Evolutionary conservation across 306 rosid genomes (phyloP).

Genomic region (Prunus mongolica): DNA sequence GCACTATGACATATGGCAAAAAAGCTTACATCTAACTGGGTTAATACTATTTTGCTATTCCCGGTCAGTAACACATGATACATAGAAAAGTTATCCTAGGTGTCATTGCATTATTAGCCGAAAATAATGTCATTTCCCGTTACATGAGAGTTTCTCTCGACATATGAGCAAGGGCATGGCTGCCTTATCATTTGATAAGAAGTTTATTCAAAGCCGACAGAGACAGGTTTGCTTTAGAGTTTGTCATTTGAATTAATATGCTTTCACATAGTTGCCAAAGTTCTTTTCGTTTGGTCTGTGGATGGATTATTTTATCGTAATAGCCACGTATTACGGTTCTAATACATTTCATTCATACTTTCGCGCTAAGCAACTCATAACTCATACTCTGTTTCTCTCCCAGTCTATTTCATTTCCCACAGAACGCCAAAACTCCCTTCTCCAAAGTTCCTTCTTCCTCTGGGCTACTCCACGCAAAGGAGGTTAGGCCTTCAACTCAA

Average conservation of each 20-base stretch:
- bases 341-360: not conserved
- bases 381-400: not conserved
- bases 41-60: no score
- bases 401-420: not conserved
- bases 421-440: no score
- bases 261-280: not conserved
- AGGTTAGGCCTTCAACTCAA: no score
- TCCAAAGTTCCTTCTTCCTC: no score
- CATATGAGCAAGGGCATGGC: constrained; percentile 90
- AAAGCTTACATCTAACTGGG: no score
- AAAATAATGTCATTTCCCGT: no score
- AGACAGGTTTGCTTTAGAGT: constrained; percentile 63
- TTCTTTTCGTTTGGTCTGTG: not conserved
- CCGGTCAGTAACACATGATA: no score
- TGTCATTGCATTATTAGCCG: no score
- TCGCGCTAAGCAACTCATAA: not conserved
- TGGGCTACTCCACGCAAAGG: no score
- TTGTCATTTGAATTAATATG: not conserved
- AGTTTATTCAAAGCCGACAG: constrained; percentile 93
- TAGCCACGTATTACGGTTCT: not conserved
- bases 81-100: no score
- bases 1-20: constrained; percentile 76
- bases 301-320: not conserved
- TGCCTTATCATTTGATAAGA: constrained; percentile 95
- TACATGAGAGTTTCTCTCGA: no score